Base-by-base conservation (phyloP, 192 early-diverging fungal species). In the Coemansia umbellata region DNA sequence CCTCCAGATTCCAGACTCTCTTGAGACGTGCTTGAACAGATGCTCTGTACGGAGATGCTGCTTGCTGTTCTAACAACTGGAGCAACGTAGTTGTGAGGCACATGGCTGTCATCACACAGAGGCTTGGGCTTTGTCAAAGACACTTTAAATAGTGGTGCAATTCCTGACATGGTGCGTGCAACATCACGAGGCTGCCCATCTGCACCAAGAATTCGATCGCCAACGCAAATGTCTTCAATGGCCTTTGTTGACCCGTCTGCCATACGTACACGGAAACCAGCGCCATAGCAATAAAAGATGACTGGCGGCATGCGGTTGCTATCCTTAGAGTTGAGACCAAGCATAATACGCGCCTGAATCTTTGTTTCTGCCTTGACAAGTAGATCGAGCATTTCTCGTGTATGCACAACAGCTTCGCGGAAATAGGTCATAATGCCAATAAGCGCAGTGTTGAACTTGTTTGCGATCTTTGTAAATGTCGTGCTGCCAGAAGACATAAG, bases 321-420 rank as follows among this genome's bases (percentile, higher is more conserved):
- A 91, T 97, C 97, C 79, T 99, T 99, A 26, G 92, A 94, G 78
- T 99, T 99, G 55, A 99, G 83, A 50, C 96, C 96, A 78, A 97
- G 96, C 84, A 96, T 99, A 74, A 99, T 87, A 79, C 96, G 89
- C 23, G 94, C 91, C 77, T 99, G 96, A 49, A 99, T 94, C 80
- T 97, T 97, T 74, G 95, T 99, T 66, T 99, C 96, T 43, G 86
- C 90, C 78, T 96, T 97, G 32, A 99, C 96, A 36, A 99, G 80
- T 53, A 99, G 80, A 69, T 99, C 96, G 37, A 99, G 79, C 42
- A 95, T 78, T 74, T 99, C 96, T 22, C 95, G 87, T 1, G 96
- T 99, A 58, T 96, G 93, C 8, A 99, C 89, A 19, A 97, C 94
- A 5, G 94, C 94, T 69, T 99, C 96, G 63, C 96, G 90, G 78